phyloP scores from a whole-genome alignment of 2,329 filamentous ascomycete species.

The Coniochaeta prunicola region DNA sequence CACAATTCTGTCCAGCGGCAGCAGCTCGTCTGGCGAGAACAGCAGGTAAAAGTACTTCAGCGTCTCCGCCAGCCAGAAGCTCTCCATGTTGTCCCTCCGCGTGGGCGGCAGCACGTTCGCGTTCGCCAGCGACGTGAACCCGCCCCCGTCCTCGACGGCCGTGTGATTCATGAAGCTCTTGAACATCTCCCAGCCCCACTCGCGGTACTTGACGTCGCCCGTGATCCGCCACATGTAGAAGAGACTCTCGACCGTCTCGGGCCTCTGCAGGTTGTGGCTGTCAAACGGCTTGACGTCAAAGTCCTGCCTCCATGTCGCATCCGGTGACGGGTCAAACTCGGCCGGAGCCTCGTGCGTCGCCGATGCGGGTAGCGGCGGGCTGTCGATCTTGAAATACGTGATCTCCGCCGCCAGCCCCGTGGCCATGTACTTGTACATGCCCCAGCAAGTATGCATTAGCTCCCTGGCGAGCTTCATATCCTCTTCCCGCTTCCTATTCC shows the following conservation, averaged over 20 bases:
- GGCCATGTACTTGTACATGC: conserved; percentile 85
- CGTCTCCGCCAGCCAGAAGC: conserved; percentile 97
- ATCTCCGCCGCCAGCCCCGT: conserved; percentile 95
- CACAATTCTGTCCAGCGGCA: conserved; percentile 81
- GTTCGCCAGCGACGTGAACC: conserved; percentile 75
- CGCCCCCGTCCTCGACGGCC: conserved; percentile 66
- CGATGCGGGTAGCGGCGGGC: conserved; percentile 58
- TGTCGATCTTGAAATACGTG: conserved; percentile 74
- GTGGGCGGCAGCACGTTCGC: conserved; percentile 65
- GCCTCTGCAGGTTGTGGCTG: conserved; percentile 85
- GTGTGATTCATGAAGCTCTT: conserved; percentile 83
- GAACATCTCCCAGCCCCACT: conserved; percentile 99
- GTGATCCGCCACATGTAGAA: conserved; percentile 99
- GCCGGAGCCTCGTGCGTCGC: conserved; percentile 42
- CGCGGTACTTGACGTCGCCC: conserved; percentile 76
- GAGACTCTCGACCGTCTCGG: conserved; percentile 91
- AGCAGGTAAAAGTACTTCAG: conserved; percentile 96
- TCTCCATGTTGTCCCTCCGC: conserved; percentile 89
- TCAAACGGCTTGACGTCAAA: conserved; percentile 77
- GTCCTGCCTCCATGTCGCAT: conserved; percentile 67
- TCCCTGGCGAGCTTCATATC: conserved; percentile 84
- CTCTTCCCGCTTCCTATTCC: conserved; percentile 73
- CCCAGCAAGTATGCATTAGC: conserved; percentile 95
- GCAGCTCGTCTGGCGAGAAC: conserved; percentile 74
- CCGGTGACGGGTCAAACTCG: conserved; percentile 40